These are phyloP conservation scores for Purpureocillium lavendulum DNA, from an alignment of 2,329 filamentous ascomycete genomes.

Conservation along the genomic window DNA sequence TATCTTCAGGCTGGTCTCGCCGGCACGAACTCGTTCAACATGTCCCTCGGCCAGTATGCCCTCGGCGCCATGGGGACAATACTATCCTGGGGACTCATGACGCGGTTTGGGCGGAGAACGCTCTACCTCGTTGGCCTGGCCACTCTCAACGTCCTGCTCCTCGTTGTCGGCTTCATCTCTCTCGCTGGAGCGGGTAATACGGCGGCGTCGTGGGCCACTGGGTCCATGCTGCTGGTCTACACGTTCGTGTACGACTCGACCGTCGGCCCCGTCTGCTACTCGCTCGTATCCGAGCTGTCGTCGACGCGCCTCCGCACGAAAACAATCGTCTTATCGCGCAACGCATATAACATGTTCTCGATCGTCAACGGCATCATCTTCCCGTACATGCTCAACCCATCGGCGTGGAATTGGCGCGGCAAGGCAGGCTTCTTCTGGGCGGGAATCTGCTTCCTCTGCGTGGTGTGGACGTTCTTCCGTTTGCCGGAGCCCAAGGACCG, in stretches of 20 bases:
- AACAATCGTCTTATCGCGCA: constrained; percentile 70
- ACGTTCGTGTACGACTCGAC: constrained; percentile 70
- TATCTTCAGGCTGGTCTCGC: constrained; percentile 41
- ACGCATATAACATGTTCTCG: constrained; percentile 5
- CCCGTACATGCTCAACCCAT: constrained; percentile 10
- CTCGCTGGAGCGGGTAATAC: constrained; percentile 46
- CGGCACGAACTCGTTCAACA: constrained; percentile 35
- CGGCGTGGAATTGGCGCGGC: constrained; percentile 10
- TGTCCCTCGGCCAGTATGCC: constrained; percentile 45
- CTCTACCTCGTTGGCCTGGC: constrained; percentile 64
- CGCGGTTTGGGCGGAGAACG: constrained; percentile 55
- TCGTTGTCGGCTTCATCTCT: constrained; percentile 66
- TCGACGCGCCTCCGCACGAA: constrained; percentile 73
- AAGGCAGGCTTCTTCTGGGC: constrained; percentile 17
- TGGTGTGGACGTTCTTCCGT: constrained; percentile 34
- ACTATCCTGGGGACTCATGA: constrained; percentile 66
- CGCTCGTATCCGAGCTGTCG: constrained; percentile 69
- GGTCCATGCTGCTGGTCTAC: constrained; percentile 69
- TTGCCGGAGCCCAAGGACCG: constrained; percentile 26
- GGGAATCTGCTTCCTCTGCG: constrained; percentile 21
- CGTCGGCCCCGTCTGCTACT: constrained; percentile 77
- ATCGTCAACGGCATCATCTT: constrained; percentile 6
- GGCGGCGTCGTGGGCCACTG: constrained; percentile 35
- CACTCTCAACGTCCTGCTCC: constrained; percentile 58
- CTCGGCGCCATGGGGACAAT: constrained; percentile 66